These are phyloP conservation scores for Cyberlindnera veronae DNA, from an alignment of 805 yeast species.

Conservation along the genomic window DNA sequence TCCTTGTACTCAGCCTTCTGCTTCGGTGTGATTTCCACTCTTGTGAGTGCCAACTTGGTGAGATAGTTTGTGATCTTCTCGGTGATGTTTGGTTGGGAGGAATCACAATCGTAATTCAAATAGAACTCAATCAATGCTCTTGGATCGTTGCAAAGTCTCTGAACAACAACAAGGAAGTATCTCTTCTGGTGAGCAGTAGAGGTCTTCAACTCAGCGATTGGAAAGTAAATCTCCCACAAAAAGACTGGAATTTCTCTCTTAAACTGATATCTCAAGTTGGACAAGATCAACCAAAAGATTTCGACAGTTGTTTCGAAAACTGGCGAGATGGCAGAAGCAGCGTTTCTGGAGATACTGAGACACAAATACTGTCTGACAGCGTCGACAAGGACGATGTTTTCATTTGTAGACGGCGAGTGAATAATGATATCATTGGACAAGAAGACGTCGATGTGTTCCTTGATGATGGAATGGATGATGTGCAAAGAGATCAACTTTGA, in stretches of 20 bases:
- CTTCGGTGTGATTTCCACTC: slow-evolving; percentile 66
- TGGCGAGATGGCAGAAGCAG: slow-evolving; percentile 87
- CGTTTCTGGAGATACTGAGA: slow-evolving; percentile 80
- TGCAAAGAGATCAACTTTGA: slow-evolving; percentile 87
- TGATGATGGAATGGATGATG: slow-evolving; percentile 78
- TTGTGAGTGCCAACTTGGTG: slow-evolving; percentile 59
- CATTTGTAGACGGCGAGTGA: slow-evolving; percentile 46
- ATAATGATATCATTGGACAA: slow-evolving; percentile 54
- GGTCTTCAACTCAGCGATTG: slow-evolving; percentile 87
- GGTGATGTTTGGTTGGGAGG: slow-evolving; percentile 74
- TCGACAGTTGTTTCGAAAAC: slow-evolving; percentile 90
- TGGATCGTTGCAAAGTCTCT: slow-evolving; percentile 83
- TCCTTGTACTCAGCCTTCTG: slow-evolving; percentile 61
- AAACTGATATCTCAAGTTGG: slow-evolving; percentile 81
- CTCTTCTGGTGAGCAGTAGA: slow-evolving; percentile 92
- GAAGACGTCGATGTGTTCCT: slow-evolving; percentile 82
- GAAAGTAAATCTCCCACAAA: slow-evolving; percentile 88
- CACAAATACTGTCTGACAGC: slow-evolving; percentile 84
- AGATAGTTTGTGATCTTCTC: slow-evolving; percentile 79
- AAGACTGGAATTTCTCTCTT: slow-evolving; percentile 93
- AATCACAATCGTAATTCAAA: slow-evolving; percentile 92
- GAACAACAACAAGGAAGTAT: slow-evolving; percentile 76
- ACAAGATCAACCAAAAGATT: slow-evolving; percentile 85
- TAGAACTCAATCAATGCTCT: slow-evolving; percentile 88
- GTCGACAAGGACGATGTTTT: slow-evolving; percentile 62